Percentiles rank a stretch among this genome's conserved stretches.
phyloP scores from a whole-genome alignment of 176 grass and related monocot genomes.

The Carex parvula region DNA sequence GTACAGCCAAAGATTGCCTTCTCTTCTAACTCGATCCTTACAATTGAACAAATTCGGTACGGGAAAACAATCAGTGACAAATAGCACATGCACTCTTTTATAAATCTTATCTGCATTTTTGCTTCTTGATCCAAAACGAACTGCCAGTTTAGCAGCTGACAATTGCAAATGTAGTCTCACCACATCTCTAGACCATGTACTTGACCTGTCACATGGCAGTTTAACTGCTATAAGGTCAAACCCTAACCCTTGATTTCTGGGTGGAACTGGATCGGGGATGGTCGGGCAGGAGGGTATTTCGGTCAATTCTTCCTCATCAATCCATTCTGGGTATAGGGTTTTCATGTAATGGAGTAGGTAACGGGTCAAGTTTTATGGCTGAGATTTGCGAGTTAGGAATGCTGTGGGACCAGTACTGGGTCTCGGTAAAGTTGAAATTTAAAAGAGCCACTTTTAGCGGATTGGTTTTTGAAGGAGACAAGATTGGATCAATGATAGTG shows the following conservation, averaged over 20 bases:
- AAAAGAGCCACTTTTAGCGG: slow-evolving; percentile 63
- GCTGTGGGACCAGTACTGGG: slow-evolving; percentile 51
- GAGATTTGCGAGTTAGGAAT: too few species aligned
- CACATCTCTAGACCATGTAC: slow-evolving; percentile 74
- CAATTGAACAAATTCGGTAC: slow-evolving; percentile 82
- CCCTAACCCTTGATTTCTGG: slow-evolving; percentile 25
- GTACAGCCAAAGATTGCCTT: slow-evolving; percentile 80
- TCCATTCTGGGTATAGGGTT: slow-evolving; percentile 86
- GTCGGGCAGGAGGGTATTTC: slow-evolving; percentile 70
- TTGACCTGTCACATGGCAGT: slow-evolving; percentile 58
- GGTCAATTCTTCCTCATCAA: slow-evolving; percentile 93
- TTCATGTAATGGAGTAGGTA: slow-evolving; percentile 61
- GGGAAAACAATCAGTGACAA: slow-evolving; percentile 78
- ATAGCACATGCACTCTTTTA: slow-evolving; percentile 57
- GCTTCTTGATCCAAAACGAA: slow-evolving; percentile 36
- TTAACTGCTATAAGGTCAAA: slow-evolving; percentile 88
- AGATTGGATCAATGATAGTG: slow-evolving; percentile 37
- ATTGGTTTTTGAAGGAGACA: slow-evolving; percentile 22
- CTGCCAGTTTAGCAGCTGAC: slow-evolving; percentile 71
- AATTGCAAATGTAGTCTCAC: slow-evolving; percentile 81
- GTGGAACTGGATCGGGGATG: slow-evolving; percentile 55
- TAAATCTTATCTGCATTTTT: slow-evolving; percentile 25
- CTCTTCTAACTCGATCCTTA: slow-evolving; percentile 63
- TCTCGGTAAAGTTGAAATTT: slow-evolving; percentile 71
- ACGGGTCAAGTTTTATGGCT: slow-evolving; percentile 49